Evolutionary conservation across 192 early-diverging fungal genomes (phyloP), one percentile per base, ranked within the genome.

Genomic region (Backusella luteola): DNA sequence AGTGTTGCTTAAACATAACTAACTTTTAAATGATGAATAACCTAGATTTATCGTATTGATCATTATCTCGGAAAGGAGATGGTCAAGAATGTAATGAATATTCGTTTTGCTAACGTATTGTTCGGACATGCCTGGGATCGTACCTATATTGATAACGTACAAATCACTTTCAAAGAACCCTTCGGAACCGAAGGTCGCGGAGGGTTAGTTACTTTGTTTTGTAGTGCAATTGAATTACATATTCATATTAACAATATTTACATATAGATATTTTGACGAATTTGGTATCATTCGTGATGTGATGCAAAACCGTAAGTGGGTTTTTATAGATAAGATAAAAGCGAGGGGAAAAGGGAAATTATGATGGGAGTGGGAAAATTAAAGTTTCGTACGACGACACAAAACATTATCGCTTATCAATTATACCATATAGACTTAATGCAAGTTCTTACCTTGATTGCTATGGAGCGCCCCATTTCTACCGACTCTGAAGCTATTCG

Each of bases 21-120:
- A 35, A 68, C 6, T 35, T 36, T 70, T 70, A 39, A 39, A 44
- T 71, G 12, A 35, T 44, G 11, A 59, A 23, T 12, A 59, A 26
- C 0, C 11, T 72, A 95, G 93, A 95, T 97, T 69, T 98, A 96
- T 88, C 93, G 97, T 71, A 99, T 99, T 77, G 97, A 99, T 82
- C 97, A 99, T 83, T 99, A 99, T 77, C 90, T 99, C 39, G 97
- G 97, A 75, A 99, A 99, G 83, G 97, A 99, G 80, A 99, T 99
- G 97, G 96, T 99, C 77, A 99, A 99, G 86, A 97, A 97, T 81
- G 84, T 99, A 69, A 93, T 97, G 89, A 91, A 94, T 8, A 77
- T 99, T 72, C 90, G 97, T 39, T 98, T 99, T 80, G 95, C 94
- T 68, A 99, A 99, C 83, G 89, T 95, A 4, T 94, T 99, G 69